phyloP scores from a whole-genome alignment of 1,284 basidiomycete species.

The Fomes fomentarius region DNA sequence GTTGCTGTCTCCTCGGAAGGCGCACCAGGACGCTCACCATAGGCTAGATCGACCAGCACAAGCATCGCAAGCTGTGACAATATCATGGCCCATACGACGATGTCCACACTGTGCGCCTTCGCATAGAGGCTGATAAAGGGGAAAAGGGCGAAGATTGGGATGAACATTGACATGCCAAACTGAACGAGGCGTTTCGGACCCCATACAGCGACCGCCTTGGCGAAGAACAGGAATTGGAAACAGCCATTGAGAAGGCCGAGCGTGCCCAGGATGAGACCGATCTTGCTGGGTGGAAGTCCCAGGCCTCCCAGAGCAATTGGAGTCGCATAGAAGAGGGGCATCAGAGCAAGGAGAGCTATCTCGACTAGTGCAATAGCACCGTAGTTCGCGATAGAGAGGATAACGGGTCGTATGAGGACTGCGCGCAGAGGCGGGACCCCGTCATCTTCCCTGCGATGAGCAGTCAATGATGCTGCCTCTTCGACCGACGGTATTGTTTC shows the following conservation, averaged over 20 bases:
- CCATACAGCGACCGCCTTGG: constrained; percentile 50
- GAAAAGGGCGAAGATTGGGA: constrained; percentile 58
- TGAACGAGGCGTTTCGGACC: constrained; percentile 63
- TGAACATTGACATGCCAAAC: constrained; percentile 48
- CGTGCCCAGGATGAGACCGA: constrained; percentile 60
- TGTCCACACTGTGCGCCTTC: constrained; percentile 24
- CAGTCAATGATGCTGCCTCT: no score
- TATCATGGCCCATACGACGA: constrained; percentile 36
- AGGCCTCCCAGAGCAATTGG: constrained; percentile 70
- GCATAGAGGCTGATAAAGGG: constrained; percentile 55
- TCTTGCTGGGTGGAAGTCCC: constrained; percentile 58
- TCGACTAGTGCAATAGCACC: constrained; percentile 67
- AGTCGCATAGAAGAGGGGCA: constrained; percentile 70
- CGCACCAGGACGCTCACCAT: constrained; percentile 29
- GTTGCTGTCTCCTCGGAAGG: no score
- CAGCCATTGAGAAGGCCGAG: constrained; percentile 64
- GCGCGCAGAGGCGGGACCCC: constrained; percentile 42
- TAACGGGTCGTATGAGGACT: constrained; percentile 47
- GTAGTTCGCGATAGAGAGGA: constrained; percentile 67
- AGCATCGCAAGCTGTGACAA: constrained; percentile 34
- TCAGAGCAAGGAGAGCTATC: constrained; percentile 61
- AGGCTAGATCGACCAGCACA: constrained; percentile 36
- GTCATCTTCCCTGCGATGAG: constrained; percentile 15
- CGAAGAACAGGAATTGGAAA: constrained; percentile 63
- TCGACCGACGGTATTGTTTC: no score